These are phyloP conservation scores for Tillandsia fasciculata DNA, from an alignment of 176 grass and related monocot species.

Conservation along the genomic window DNA sequence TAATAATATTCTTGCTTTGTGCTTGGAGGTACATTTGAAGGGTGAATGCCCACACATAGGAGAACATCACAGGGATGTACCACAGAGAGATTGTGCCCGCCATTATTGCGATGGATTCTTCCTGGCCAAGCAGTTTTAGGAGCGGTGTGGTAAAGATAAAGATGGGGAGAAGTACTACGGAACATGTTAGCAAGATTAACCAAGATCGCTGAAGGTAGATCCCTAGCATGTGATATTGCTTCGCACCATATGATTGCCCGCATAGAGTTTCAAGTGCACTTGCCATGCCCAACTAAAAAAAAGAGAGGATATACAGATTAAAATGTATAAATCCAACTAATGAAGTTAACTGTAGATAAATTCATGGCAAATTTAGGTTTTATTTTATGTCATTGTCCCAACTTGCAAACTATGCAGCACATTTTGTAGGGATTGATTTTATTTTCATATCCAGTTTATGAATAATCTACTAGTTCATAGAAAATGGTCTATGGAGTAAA, in stretches of 20 bases:
- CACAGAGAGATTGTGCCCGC: slow-evolving; percentile 45
- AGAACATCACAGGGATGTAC: slow-evolving; percentile 66
- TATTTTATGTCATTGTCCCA: no score
- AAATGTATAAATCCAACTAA: neutral
- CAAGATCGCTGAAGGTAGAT: slow-evolving; percentile 69
- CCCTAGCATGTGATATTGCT: slow-evolving; percentile 63
- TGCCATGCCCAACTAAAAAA: slow-evolving; percentile 58
- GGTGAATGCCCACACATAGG: slow-evolving; percentile 44
- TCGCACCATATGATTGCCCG: slow-evolving; percentile 55
- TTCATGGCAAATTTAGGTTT: no score
- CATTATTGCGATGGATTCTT: slow-evolving; percentile 27
- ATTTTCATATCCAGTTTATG: no score
- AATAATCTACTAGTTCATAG: no score
- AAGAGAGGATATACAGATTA: neutral
- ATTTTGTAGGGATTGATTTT: no score
- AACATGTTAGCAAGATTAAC: slow-evolving; percentile 38
- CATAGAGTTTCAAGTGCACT: slow-evolving; percentile 74
- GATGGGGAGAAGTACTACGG: slow-evolving; percentile 26
- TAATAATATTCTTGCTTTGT: slow-evolving; percentile 67
- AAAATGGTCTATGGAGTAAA: no score
- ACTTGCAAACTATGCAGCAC: no score
- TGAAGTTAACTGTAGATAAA: no score
- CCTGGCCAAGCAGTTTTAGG: slow-evolving; percentile 46
- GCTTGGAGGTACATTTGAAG: slow-evolving; percentile 84
- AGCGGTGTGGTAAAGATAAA: slow-evolving; percentile 56